Evolutionary conservation across 352 stramenopile genomes (phyloP).

Genomic region (Globisporangium recalcitrans): DNA sequence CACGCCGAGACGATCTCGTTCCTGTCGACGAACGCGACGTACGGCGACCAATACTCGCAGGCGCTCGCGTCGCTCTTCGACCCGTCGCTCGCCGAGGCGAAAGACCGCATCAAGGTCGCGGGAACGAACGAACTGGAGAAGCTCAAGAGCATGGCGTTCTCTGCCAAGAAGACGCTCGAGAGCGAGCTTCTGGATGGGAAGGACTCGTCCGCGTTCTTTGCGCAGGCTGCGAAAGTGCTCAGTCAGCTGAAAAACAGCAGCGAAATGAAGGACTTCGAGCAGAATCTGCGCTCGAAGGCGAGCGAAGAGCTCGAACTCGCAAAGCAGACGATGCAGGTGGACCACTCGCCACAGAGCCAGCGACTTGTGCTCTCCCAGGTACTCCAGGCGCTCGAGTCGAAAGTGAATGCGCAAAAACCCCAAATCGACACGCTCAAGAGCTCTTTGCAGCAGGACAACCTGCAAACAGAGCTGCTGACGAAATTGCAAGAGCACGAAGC

Average conservation of each 20-base stretch:
- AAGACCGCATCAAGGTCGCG: slow-evolving; percentile 40
- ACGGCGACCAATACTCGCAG: slow-evolving; percentile 61
- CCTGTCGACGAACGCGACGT: slow-evolving; percentile 63
- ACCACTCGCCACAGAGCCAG: slow-evolving; percentile 23
- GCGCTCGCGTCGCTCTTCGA: slow-evolving; percentile 56
- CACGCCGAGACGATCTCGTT: slow-evolving; percentile 71
- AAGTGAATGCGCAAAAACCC: slow-evolving; percentile 39
- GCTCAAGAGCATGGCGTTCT: slow-evolving; percentile 44
- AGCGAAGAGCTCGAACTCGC: slow-evolving; percentile 33
- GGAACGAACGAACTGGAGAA: slow-evolving; percentile 47
- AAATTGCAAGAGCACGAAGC: slow-evolving; percentile 58
- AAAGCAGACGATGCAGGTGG: slow-evolving; percentile 29
- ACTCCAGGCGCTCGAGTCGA: slow-evolving; percentile 51
- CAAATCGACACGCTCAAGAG: slow-evolving; percentile 36
- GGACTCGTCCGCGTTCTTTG: slow-evolving; percentile 57
- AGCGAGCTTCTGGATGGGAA: slow-evolving; percentile 59
- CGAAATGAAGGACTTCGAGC: slow-evolving; percentile 49
- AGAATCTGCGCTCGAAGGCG: slow-evolving; percentile 38
- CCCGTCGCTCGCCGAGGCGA: slow-evolving; percentile 55
- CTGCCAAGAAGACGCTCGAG: slow-evolving; percentile 56
- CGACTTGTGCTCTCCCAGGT: slow-evolving; percentile 58
- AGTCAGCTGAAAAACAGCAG: slow-evolving; percentile 56
- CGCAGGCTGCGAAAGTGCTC: slow-evolving; percentile 50
- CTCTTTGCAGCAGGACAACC: slow-evolving; percentile 31
- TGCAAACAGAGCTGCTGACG: slow-evolving; percentile 38